A percentile compares a stretch with the other conserved stretches of the same genome.
Conservation (phyloP, 2,329 filamentous ascomycete genomes). For the Boeremia lycopersici region DNA sequence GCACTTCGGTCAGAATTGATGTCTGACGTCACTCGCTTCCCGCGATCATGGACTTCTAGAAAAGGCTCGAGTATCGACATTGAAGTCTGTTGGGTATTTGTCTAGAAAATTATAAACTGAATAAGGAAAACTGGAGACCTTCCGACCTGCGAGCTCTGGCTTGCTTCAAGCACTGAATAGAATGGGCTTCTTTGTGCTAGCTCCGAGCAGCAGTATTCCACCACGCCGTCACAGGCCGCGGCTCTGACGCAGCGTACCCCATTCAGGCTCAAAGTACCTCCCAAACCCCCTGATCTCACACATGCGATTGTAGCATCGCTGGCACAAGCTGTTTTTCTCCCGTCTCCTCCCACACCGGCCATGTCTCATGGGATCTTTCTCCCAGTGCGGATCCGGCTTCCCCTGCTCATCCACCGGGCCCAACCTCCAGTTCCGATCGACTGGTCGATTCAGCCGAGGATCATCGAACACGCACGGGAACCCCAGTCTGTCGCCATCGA, state of each 20-base stretch:
- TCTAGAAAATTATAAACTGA: background rate
- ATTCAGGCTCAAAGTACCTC: slow-evolving; percentile 29
- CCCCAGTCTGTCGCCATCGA: slow-evolving; percentile 28
- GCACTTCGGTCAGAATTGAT: background rate
- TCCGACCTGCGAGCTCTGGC: too few relatives aligned
- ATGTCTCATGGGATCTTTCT: slow-evolving; percentile 29
- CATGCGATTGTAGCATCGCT: slow-evolving; percentile 32
- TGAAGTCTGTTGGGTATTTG: background rate
- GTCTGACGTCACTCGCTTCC: slow-evolving; percentile 11
- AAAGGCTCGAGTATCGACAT: background rate
- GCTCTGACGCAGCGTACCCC: slow-evolving; percentile 22
- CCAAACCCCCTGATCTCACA: slow-evolving; percentile 33
- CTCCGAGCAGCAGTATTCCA: too few relatives aligned
- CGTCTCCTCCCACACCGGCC: slow-evolving; percentile 26
- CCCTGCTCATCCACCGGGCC: slow-evolving; percentile 27
- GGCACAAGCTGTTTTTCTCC: slow-evolving; percentile 28
- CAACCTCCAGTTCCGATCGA: slow-evolving; percentile 27
- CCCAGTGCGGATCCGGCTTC: slow-evolving; percentile 27
- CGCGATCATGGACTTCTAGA: background rate
- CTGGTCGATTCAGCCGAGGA: slow-evolving; percentile 14
- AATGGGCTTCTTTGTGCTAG: too few relatives aligned
- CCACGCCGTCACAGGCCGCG: slow-evolving; percentile 10
- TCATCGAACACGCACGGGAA: slow-evolving; percentile 34
- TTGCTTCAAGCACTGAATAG: too few relatives aligned
- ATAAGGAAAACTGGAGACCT: background rate